phyloP scores from a whole-genome alignment of 2,329 filamentous ascomycete species.

The Dendryphion nanum region DNA sequence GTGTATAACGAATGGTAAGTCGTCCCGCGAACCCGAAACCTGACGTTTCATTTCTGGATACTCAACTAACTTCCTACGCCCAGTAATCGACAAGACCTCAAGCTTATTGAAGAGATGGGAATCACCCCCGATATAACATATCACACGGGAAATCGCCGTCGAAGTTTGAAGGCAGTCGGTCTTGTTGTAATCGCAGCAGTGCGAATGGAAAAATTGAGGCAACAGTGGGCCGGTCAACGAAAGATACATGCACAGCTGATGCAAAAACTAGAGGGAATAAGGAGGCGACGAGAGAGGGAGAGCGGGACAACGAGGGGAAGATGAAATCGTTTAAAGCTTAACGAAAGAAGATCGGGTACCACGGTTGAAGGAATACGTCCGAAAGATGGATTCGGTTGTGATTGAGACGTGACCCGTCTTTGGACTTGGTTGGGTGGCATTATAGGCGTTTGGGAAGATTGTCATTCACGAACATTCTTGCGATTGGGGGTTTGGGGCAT shows the following conservation, averaged over 20 bases:
- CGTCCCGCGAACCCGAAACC: neutral
- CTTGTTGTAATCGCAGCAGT: constrained; percentile 50
- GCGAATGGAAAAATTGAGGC: constrained; percentile 51
- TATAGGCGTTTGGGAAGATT: too few species aligned
- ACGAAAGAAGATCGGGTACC: too few species aligned
- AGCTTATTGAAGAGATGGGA: constrained; percentile 81
- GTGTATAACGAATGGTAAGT: constrained; percentile 89
- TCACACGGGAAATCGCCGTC: constrained; percentile 40
- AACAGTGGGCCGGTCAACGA: constrained; percentile 51
- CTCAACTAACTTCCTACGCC: constrained; percentile 15
- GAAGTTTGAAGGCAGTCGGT: constrained; percentile 49
- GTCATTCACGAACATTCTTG: too few species aligned
- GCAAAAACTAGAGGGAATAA: constrained; percentile 48
- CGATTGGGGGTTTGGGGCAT: too few species aligned
- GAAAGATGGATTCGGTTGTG: too few species aligned
- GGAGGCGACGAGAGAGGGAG: constrained; percentile 22
- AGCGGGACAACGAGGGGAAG: constrained; percentile 4
- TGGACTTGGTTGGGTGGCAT: too few species aligned
- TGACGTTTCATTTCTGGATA: neutral
- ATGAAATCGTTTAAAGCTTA: too few species aligned
- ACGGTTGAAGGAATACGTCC: too few species aligned
- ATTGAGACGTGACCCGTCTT: too few species aligned
- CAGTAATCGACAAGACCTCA: constrained; percentile 90
- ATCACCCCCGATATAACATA: constrained; percentile 54
- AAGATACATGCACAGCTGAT: constrained; percentile 49